Evolutionary conservation across 805 yeast species (phyloP).

Genomic region (Teunomyces cretensis): DNA sequence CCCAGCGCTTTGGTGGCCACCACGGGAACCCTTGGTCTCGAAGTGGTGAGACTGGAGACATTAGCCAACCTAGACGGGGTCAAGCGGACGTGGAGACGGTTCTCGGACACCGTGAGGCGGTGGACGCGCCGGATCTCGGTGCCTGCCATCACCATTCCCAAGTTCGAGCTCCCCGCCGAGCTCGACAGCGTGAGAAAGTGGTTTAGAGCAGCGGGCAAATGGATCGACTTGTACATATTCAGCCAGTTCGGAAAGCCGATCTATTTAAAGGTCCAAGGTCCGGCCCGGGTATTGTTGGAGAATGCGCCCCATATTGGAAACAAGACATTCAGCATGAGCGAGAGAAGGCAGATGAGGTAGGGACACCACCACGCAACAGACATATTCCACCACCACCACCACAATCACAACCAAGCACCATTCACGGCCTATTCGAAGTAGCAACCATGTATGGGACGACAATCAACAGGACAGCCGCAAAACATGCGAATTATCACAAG

Average conservation of each 20-base stretch:
- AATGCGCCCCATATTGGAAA: slow-evolving; percentile 13
- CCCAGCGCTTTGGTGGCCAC: slow-evolving; percentile 42
- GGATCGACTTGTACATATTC: slow-evolving; percentile 1
- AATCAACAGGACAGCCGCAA: too few species aligned
- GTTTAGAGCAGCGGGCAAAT: not conserved
- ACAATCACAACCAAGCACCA: too few species aligned
- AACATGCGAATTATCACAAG: too few species aligned
- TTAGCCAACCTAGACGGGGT: not conserved
- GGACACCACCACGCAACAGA: too few species aligned
- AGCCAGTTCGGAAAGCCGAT: slow-evolving; percentile 10
- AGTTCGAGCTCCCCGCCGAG: not conserved
- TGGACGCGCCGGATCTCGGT: not conserved
- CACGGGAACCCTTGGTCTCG: not conserved
- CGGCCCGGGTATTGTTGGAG: slow-evolving; percentile 24
- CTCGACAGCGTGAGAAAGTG: not conserved
- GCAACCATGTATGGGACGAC: too few species aligned
- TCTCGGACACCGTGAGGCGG: not conserved
- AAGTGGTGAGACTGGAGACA: not conserved
- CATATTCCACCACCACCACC: not conserved
- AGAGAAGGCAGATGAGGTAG: slow-evolving; percentile 1
- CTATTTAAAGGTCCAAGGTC: slow-evolving; percentile 25
- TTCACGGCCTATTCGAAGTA: too few species aligned
- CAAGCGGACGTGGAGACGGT: not conserved
- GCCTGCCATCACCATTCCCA: not conserved
- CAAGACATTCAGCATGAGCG: slow-evolving; percentile 3